phyloP scores from a whole-genome alignment of 495 filamentous ascomycete genomes.

The Haplographium delicatum region DNA sequence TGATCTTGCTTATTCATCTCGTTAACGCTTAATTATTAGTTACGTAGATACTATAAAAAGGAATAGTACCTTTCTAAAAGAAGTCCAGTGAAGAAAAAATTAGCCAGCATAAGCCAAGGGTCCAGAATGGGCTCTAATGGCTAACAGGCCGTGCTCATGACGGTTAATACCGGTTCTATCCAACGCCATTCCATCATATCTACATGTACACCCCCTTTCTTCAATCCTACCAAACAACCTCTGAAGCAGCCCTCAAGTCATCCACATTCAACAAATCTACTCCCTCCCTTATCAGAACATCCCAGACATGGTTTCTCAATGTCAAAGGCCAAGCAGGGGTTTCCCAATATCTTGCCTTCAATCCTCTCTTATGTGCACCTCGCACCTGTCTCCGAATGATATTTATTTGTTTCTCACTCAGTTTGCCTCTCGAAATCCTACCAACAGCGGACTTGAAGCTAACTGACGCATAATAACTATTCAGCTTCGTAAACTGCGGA shows the following conservation, averaged over 20 bases:
- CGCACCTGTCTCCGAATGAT: constrained; percentile 62
- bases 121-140: too few relatives aligned
- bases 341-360: constrained; percentile 75
- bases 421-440: constrained; percentile 33
- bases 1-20: too few relatives aligned
- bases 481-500: constrained; percentile 36
- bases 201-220: too few relatives aligned
- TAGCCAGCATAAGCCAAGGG: too few relatives aligned
- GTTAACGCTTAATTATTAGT: too few relatives aligned
- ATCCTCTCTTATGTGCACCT: constrained; percentile 62
- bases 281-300: constrained; percentile 61
- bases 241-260: constrained; percentile 53
- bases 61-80: too few relatives aligned
- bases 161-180: too few relatives aligned
- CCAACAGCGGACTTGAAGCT: constrained; percentile 43
- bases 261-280: constrained; percentile 73
- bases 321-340: constrained; percentile 68
- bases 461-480: constrained; percentile 50
- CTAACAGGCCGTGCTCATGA: too few relatives aligned
- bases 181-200: too few relatives aligned
- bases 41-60: too few relatives aligned
- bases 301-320: constrained; percentile 69
- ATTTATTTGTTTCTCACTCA: constrained; percentile 48
- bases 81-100: too few relatives aligned
- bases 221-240: constrained; percentile 15